Conservation (phyloP, 345 rosid species). For the Eucalyptus regnans region DNA sequence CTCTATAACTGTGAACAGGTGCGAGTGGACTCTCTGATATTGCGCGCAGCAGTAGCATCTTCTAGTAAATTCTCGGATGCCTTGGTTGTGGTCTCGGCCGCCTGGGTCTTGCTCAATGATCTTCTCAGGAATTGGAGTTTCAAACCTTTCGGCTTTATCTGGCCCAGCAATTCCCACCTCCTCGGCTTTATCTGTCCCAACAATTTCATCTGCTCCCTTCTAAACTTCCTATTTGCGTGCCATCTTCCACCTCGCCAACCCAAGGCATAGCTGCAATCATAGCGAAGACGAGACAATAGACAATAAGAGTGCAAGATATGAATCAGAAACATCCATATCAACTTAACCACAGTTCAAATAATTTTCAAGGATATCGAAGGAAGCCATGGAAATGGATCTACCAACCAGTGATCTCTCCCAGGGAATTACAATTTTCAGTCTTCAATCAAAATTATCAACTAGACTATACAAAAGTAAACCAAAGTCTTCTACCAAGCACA, state of each 20-base stretch:
- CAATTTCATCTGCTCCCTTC: constrained; percentile 74
- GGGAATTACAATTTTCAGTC: background rate
- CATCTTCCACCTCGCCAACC: constrained; percentile 97
- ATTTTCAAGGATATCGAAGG: background rate
- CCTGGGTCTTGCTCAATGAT: constrained; percentile 24
- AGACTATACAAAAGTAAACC: background rate
- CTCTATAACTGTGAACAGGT: constrained; percentile 6
- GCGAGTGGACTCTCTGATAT: background rate
- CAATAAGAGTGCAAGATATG: background rate
- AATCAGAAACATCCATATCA: background rate
- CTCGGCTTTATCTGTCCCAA: constrained; percentile 61
- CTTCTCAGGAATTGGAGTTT: constrained; percentile 40
- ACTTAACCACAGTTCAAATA: background rate
- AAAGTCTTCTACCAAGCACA: background rate
- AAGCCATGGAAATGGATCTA: background rate
- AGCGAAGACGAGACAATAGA: background rate
- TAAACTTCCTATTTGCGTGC: constrained; percentile 75
- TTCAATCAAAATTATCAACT: background rate
- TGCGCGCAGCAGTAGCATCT: background rate
- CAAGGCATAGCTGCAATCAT: constrained; percentile 56
- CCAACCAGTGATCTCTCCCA: background rate
- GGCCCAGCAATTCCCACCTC: constrained; percentile 60
- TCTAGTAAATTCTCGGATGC: constrained; percentile 17
- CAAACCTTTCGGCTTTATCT: constrained; percentile 45
- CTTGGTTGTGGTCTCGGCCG: constrained; percentile 8